Conservation (phyloP, 352 stramenopile species). For the Blastocystis sp. region DNA sequence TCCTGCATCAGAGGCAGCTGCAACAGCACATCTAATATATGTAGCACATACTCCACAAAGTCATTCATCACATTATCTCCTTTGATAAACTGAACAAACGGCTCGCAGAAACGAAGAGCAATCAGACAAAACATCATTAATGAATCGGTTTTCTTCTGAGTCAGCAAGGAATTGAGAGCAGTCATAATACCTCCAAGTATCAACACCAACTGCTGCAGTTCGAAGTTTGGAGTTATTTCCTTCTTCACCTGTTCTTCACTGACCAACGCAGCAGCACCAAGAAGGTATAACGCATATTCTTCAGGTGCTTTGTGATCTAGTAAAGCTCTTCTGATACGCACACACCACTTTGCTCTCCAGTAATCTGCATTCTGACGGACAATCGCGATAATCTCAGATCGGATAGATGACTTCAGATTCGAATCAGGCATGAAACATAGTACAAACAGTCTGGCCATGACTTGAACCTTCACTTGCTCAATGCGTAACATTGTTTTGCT, state of each 20-base stretch:
- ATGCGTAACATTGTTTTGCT: conserved; percentile 16
- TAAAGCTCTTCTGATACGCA: neutral
- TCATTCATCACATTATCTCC: neutral
- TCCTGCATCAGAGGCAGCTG: neutral
- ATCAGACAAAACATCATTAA: neutral
- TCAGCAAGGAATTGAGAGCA: neutral
- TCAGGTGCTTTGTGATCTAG: neutral
- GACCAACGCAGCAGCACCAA: neutral
- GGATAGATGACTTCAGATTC: neutral
- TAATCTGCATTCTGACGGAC: conserved; percentile 11
- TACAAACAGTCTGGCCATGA: neutral
- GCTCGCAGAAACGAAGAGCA: neutral
- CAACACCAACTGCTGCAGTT: conserved; percentile 11
- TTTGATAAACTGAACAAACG: conserved; percentile 2
- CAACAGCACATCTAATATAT: neutral
- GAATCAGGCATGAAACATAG: neutral
- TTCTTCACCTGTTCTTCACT: neutral
- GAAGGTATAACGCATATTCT: conserved; percentile 24
- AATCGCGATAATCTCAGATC: neutral
- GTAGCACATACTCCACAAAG: conserved; percentile 38
- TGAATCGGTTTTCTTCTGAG: neutral
- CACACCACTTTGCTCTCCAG: conserved; percentile 36
- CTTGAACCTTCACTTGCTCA: conserved; percentile 44
- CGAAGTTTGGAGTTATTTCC: neutral
- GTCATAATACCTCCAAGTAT: conserved; percentile 10